phyloP scores from a whole-genome alignment of 2,329 filamentous ascomycete species.

The Pyrenophora graminea region DNA sequence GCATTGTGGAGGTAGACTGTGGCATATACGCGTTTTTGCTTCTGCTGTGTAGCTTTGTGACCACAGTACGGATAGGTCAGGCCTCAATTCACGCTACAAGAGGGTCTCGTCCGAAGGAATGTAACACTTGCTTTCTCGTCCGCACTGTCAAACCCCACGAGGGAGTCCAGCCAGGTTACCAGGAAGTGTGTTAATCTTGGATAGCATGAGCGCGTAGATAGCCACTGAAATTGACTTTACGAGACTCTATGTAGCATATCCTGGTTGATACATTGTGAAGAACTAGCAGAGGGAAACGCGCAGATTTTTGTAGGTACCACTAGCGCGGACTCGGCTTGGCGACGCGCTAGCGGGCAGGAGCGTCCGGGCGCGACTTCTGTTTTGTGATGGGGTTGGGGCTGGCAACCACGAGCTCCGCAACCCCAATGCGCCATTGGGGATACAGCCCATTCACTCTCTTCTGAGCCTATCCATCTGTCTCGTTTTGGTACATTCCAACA shows the following conservation, averaged over 20 bases:
- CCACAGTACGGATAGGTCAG: too few relatives aligned
- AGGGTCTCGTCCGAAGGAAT: conserved; percentile 12
- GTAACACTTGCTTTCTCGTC: conserved; percentile 51
- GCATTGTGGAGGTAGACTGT: too few relatives aligned
- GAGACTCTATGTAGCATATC: conserved; percentile 99
- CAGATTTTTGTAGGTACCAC: conserved; percentile 26
- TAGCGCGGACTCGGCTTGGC: conserved; percentile 22
- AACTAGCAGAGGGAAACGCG: conserved; percentile 35
- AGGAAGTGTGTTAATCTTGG: conserved; percentile 75
- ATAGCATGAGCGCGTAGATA: conserved; percentile 99
- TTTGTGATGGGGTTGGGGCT: conserved; percentile 26
- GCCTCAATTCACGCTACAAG: too few relatives aligned
- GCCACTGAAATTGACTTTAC: conserved; percentile 87
- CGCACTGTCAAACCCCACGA: conserved; percentile 49
- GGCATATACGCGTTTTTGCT: too few relatives aligned
- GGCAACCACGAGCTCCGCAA: conserved; percentile 10
- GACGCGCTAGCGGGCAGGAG: conserved; percentile 14
- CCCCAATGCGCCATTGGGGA: conserved; percentile 2
- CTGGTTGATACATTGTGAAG: conserved; percentile 68
- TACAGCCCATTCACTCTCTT: neutral
- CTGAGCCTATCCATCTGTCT: conserved; percentile 1
- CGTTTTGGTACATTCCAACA: neutral
- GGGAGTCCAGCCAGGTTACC: conserved; percentile 56
- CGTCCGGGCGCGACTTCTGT: conserved; percentile 27
- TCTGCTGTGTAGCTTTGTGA: too few relatives aligned